Percentiles rank a stretch among this genome's conserved stretches.
phyloP scores from a whole-genome alignment of 2,329 filamentous ascomycete genomes.

The Thermochaetoides dissita region DNA sequence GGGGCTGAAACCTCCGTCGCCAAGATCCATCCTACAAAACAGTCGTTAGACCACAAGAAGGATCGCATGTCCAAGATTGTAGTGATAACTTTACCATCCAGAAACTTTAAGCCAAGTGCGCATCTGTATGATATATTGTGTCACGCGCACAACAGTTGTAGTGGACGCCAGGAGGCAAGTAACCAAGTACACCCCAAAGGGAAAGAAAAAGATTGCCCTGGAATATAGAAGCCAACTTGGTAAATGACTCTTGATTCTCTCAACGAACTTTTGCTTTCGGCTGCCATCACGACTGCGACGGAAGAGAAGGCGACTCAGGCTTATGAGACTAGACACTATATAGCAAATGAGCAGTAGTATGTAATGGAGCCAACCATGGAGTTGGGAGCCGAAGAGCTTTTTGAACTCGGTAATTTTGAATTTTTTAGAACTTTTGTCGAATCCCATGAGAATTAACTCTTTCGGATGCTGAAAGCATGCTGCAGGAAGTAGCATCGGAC shows the following conservation, averaged over 20 bases:
- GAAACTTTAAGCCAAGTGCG: conserved; percentile 19
- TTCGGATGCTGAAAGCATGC: conserved; percentile 19
- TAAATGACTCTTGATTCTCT: conserved; percentile 1
- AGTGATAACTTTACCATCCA: conserved; percentile 6
- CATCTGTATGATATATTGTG: conserved; percentile 17
- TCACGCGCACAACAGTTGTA: conserved; percentile 12
- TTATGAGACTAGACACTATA: conserved; percentile 8
- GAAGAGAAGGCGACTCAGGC: conserved; percentile 10
- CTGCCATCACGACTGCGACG: conserved; percentile 5
- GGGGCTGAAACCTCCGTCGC: conserved; percentile 11
- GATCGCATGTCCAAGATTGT: not conserved
- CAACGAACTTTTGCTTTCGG: conserved; percentile 5
- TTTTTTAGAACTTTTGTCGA: too few relatives aligned
- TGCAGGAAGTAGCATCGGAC: conserved; percentile 18
- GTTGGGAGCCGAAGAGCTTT: conserved; percentile 5
- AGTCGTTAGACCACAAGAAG: not conserved
- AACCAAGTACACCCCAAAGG: conserved; percentile 11
- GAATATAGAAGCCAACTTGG: too few relatives aligned
- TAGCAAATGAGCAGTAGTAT: conserved; percentile 13
- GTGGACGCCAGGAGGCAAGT: conserved; percentile 16
- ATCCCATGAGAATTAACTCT: too few relatives aligned
- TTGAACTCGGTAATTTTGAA: not conserved
- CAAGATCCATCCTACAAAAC: conserved; percentile 4
- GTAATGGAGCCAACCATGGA: conserved; percentile 13
- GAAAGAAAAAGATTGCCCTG: not conserved